Evolutionary conservation across 768 basidiomycete species (phyloP), one percentile per base, ranked within the genome.

Genomic region (Macrolepiota dolichaula): DNA sequence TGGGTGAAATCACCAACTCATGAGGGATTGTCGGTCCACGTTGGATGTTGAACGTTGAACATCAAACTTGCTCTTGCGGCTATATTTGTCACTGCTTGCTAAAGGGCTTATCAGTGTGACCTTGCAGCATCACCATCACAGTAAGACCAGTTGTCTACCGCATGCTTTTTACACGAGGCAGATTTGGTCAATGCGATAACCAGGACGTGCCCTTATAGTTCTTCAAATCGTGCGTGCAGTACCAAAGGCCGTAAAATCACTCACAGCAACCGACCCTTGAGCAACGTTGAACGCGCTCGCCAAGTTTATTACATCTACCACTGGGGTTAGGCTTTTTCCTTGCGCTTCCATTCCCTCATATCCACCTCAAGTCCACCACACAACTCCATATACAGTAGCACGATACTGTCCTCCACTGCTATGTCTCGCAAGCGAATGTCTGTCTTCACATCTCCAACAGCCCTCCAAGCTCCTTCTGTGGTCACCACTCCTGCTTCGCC

Each of bases 401-500:
- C 52, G 42, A n/a, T 47, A 42, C 42, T 25, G 55, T 24, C 52
- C 52, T 38, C 25, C 59, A 37, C 4, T 51, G 11, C 50, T 46
- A 74, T 75, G 74, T 71, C 74, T 46, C 74, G 70, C 37, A 76
- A 75, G 58, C 75, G 72, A 44, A 73, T 77, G 53, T 74, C 73
- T 35, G 74, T 78, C 57, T 63, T 76, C 50, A 75, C 77, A 1
- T 74, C 76, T 15, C 74, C 74, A 29, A 47, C 72, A 24, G 56
- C 63, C 11, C 72, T 25, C 2, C 9, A 66, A 62, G 40, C 62
- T 72, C 38, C 63, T 74, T 19, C 72, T 71, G 7, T 44, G 56
- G 25, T 58, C 40, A 25, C 62, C 25, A 52, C 60, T 27, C 62
- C 64, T 40, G 66, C 62, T 17, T 44, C 66, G n/a, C 72, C 74